phyloP scores from a whole-genome alignment of 164 flowering plant species.

The Kingdonia uniflora region DNA sequence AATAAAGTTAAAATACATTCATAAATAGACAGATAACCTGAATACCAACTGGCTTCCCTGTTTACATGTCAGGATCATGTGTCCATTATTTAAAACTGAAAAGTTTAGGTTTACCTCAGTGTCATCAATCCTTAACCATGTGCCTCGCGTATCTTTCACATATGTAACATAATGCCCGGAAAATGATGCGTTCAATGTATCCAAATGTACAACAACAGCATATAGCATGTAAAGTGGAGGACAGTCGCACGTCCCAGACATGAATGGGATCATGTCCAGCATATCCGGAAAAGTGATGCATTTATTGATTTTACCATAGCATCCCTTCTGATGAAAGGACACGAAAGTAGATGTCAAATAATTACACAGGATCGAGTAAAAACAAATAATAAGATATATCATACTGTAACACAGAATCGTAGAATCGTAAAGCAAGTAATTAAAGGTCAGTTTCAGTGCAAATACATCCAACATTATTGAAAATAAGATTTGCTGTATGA shows the following conservation, averaged over 20 bases:
- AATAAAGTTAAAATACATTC: too few relatives aligned
- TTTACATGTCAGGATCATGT: too few relatives aligned
- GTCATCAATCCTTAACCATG: slow-evolving; percentile 83
- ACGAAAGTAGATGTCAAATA: too few relatives aligned
- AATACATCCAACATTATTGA: too few relatives aligned
- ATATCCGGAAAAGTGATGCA: slow-evolving; percentile 76
- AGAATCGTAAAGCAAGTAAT: neutral
- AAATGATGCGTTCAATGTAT: slow-evolving; percentile 72
- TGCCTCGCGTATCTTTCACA: slow-evolving; percentile 65
- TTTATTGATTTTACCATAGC: slow-evolving; percentile 79
- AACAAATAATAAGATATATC: too few relatives aligned
- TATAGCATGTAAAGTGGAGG: slow-evolving; percentile 82
- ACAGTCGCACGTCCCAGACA: slow-evolving; percentile 63
- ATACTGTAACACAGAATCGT: too few relatives aligned
- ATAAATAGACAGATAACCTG: too few relatives aligned
- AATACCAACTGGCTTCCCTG: too few relatives aligned
- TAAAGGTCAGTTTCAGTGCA: neutral
- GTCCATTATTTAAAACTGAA: neutral
- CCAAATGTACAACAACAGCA: slow-evolving; percentile 84
- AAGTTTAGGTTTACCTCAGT: slow-evolving; percentile 43
- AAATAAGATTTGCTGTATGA: too few relatives aligned
- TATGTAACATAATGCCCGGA: slow-evolving; percentile 90
- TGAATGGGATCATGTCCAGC: slow-evolving; percentile 80
- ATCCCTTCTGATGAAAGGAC: slow-evolving; percentile 53
- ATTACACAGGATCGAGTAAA: too few relatives aligned